Conservation (phyloP, 768 basidiomycete species). For the Auricularia cornea region DNA sequence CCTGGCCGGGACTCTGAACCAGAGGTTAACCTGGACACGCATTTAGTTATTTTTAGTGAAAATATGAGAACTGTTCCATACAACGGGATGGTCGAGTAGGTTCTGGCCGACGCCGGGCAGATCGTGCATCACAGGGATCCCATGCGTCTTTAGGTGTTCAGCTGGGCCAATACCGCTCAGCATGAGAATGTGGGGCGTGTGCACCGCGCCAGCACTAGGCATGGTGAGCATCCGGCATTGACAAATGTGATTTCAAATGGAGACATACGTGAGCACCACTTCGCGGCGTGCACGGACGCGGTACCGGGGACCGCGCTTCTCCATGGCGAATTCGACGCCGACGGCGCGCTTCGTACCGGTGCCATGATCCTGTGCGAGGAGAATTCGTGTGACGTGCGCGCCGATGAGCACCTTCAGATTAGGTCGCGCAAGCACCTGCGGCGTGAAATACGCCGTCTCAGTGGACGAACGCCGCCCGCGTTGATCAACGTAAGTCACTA, state of each 20-base stretch:
- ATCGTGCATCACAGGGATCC: slow-evolving; percentile 50
- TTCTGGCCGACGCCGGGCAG: slow-evolving; percentile 69
- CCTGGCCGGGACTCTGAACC: slow-evolving; percentile 37
- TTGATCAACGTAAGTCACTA: slow-evolving; percentile 8
- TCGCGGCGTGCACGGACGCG: slow-evolving; percentile 8
- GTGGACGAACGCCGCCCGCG: slow-evolving; percentile 6
- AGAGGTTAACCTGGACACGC: slow-evolving; percentile 28
- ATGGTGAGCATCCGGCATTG: neutral
- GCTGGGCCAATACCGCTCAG: slow-evolving; percentile 60
- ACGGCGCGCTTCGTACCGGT: slow-evolving; percentile 7
- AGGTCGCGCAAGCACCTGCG: slow-evolving; percentile 8
- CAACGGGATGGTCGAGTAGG: slow-evolving; percentile 59
- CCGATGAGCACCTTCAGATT: slow-evolving; percentile 11
- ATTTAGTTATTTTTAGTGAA: no score
- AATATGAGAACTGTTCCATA: neutral
- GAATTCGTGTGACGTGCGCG: slow-evolving; percentile 9
- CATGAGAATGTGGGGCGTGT: slow-evolving; percentile 30
- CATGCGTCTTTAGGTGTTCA: slow-evolving; percentile 40
- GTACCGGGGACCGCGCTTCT: slow-evolving; percentile 1
- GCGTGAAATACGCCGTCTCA: slow-evolving; percentile 12
- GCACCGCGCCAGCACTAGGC: slow-evolving; percentile 26
- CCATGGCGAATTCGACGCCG: slow-evolving; percentile 10
- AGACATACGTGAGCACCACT: slow-evolving; percentile 11
- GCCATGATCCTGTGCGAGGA: slow-evolving; percentile 6
- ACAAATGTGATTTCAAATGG: no score